Percentiles rank a stretch among this genome's conserved stretches.
Conservation (phyloP, 1,139 yeast species). For the Lodderomyces pseudojiufengensis region DNA sequence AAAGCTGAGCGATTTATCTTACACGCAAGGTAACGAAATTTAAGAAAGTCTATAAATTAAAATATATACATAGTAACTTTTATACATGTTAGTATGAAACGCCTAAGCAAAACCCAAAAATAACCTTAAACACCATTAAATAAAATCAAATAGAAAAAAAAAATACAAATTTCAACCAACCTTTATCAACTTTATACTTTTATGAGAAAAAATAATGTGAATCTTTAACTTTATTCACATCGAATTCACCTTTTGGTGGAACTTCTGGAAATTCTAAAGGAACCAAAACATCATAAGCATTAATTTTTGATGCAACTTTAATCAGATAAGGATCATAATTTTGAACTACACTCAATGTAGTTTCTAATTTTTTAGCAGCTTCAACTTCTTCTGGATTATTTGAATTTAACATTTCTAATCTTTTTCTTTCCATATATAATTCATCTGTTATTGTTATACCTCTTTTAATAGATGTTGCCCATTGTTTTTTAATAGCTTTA, state of each 20-base stretch:
- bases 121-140: too few species aligned
- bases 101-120: too few species aligned
- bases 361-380: slow-evolving; percentile 57
- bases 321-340: slow-evolving; percentile 29
- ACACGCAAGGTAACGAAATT: too few species aligned
- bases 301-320: not conserved
- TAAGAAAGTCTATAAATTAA: too few species aligned
- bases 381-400: slow-evolving; percentile 45
- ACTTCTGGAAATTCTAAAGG: slow-evolving; percentile 72
- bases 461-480: slow-evolving; percentile 51
- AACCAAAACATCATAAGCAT: slow-evolving; percentile 38
- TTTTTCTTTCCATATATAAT: slow-evolving; percentile 61
- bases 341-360: slow-evolving; percentile 71
- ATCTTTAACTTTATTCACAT: slow-evolving; percentile 65
- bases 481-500: slow-evolving; percentile 45
- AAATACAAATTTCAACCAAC: not conserved
- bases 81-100: too few species aligned
- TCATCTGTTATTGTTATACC: slow-evolving; percentile 69
- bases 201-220: slow-evolving; percentile 77
- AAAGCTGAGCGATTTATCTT: too few species aligned
- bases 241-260: slow-evolving; percentile 82
- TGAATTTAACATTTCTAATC: slow-evolving; percentile 56
- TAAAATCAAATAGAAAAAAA: too few species aligned
- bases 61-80: too few species aligned
- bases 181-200: too few species aligned